Base-by-base conservation (phyloP, 805 yeast genomes). In the Lachancea lanzarotensis region DNA sequence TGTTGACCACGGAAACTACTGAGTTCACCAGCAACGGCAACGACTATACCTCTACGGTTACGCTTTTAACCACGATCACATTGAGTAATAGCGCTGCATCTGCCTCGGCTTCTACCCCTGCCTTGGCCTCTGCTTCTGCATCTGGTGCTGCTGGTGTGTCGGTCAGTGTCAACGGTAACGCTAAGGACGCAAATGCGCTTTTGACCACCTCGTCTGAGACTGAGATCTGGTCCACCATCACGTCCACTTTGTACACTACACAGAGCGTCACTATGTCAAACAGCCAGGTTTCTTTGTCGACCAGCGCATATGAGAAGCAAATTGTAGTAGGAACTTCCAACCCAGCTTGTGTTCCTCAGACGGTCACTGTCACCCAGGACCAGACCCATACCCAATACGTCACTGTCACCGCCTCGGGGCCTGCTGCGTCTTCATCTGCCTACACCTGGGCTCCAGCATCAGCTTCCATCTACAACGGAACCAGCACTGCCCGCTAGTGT, bases 1-100 rank as follows among this genome's bases (percentile, higher is more conserved):
- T 59, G 34, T 54, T 47, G 12, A 53, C 58, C 8, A 54, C 62
- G 27, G 60, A 63, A 26, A 35, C 45, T 15, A 36, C 38, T n/a
- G 43, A 38, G 16, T 42, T 38, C 10, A 41, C 44, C 12, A 45
- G 40, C 19, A 16, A 41, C 29, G 42, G 40, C 26, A 16, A 11
- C 30, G 44, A 45, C 30, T 35, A 35, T 30, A 47, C 50, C 30
- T 43, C 45, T 10, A 47, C 50, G 22, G 33, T 47, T 43, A 47
- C 50, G 15, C 39, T 47, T 18, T n/a, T 35, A 37, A 43, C 47
- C 26, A 47, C 50, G 16, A 37, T 47, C 39, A 44, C 45, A 2
- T 9, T 38, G 44, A 38, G 38, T 34, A 45, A 26, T 10, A 31
- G 17, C 26, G 10, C 15, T 30, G 12, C 42, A 13, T 10, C 45